A percentile compares a stretch with the other conserved stretches of the same genome.
phyloP scores from a whole-genome alignment of 225 moss, liverwort and hornwort species.

The Marchantia polymorpha region DNA sequence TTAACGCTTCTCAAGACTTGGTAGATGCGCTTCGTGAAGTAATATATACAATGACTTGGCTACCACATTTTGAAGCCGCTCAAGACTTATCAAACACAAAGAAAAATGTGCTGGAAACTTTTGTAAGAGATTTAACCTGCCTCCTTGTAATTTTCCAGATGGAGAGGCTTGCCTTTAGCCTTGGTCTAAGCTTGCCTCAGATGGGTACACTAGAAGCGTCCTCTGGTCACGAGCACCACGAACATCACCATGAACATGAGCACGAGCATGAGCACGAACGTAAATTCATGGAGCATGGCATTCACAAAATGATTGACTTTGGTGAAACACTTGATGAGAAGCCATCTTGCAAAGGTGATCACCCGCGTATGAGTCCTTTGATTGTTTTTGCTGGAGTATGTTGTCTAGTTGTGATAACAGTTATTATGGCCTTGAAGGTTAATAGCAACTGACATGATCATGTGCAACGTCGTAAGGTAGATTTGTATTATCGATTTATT shows the following conservation, averaged over 20 bases:
- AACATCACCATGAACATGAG: not conserved
- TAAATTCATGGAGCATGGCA: not conserved
- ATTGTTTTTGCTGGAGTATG: not conserved
- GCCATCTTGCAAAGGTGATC: conserved; percentile 6
- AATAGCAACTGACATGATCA: not conserved
- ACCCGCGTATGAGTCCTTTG: not conserved
- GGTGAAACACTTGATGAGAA: not conserved
- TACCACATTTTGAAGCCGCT: too few species aligned
- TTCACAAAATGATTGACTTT: too few species aligned
- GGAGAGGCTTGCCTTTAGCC: conserved; percentile 15
- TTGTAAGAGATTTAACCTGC: not conserved
- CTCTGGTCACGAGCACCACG: not conserved
- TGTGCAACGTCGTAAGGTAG: not conserved
- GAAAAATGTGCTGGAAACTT: not conserved
- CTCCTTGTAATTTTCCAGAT: conserved; percentile 7
- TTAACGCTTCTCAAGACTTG: too few species aligned
- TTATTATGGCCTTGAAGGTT: not conserved
- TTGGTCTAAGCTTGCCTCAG: not conserved
- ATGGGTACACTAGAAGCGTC: not conserved
- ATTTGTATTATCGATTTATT: not conserved
- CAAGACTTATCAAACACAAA: too few species aligned
- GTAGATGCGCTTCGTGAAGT: too few species aligned
- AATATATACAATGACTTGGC: too few species aligned
- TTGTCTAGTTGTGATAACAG: not conserved
- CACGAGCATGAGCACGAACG: not conserved